Conservation (phyloP, 1,284 basidiomycete genomes). For the Trametes polyzona region DNA sequence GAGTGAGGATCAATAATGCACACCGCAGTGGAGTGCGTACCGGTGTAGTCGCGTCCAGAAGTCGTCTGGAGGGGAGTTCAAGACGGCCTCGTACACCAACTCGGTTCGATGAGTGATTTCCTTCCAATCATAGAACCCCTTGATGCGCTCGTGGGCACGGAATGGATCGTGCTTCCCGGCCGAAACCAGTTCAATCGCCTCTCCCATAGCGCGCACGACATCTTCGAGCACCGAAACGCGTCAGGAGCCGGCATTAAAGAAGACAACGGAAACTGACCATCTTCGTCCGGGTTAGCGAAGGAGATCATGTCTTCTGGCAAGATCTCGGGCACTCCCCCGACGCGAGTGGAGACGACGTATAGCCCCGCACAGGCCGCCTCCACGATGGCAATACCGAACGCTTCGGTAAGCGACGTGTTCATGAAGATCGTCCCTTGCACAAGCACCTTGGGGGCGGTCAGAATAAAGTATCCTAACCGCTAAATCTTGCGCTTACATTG, state of each 20-base stretch:
- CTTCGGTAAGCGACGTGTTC: conserved; percentile 95
- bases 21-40: conserved; percentile 40
- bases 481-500: conserved; percentile 52
- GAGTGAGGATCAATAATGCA: neutral
- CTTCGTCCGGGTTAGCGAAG: conserved; percentile 90
- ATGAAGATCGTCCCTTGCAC: conserved; percentile 88
- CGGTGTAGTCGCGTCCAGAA: conserved; percentile 74
- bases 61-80: conserved; percentile 61
- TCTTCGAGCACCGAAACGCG: conserved; percentile 63
- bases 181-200: conserved; percentile 77
- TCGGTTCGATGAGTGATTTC: conserved; percentile 85
- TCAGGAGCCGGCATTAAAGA: neutral
- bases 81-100: conserved; percentile 75
- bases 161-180: conserved; percentile 77
- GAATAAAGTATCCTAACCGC: neutral
- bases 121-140: conserved; percentile 87
- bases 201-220: conserved; percentile 80
- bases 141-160: conserved; percentile 78
- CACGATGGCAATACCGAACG: conserved; percentile 95
- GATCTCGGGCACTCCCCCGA: conserved; percentile 96
- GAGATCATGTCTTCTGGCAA: conserved; percentile 93
- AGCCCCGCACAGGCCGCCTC: conserved; percentile 96
- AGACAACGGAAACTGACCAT: conserved; percentile 45
- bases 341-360: conserved; percentile 92
- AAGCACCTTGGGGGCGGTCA: conserved; percentile 85